Base-by-base conservation (phyloP, 164 flowering plant genomes). In the Euptelea pleiosperma region DNA sequence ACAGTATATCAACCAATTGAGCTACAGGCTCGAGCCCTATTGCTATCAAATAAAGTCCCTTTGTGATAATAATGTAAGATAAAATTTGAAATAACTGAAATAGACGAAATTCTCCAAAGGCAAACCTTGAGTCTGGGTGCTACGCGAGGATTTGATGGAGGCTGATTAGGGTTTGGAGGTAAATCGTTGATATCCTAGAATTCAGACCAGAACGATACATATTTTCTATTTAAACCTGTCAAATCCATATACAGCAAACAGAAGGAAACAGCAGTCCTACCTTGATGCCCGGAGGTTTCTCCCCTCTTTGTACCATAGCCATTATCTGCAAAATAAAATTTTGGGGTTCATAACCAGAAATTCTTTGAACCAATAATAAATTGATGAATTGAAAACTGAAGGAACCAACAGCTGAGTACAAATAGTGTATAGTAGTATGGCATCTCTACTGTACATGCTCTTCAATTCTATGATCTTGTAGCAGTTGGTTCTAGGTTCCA, bases 141-240 rank as follows among this genome's bases (percentile, higher is more conserved):
- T 26, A 83, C 25, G 44, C 80, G 90, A 55, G 98, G 89, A 77
- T 81, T 83, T 62, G 99, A 75, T 45, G 76, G 70, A 24, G 79
- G 85, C 66, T 87, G 97, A 72, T 86, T 81, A 22, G 99, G 97
- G 69, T 93, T 86, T 12, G 96, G 99, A 41, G 99, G 99, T 35
- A 58, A 64, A 69, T 93, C 97, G 66, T 93, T 76, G 31, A 93
- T 88, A 19, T 88, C 97, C 99, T 93, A 82, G 65, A 70, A 35
- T 57, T 29, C 42, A 70, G 5, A 46, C 10, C 57, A 61, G 26
- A 57, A 60, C 2, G 9, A 54, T 28, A 37, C 31, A 49, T 10
- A 37, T 50, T 31, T 25, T 42, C 18, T 22, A 63, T 19, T 25
- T 3, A 29, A 14, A 37, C 43, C 47, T 40, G 22, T 52, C 36